Percentiles rank a stretch among this genome's conserved stretches.
Evolutionary conservation across 202 grass and related monocot genomes (phyloP).

Genomic region (Bolboschoenoplectus hybrid): DNA sequence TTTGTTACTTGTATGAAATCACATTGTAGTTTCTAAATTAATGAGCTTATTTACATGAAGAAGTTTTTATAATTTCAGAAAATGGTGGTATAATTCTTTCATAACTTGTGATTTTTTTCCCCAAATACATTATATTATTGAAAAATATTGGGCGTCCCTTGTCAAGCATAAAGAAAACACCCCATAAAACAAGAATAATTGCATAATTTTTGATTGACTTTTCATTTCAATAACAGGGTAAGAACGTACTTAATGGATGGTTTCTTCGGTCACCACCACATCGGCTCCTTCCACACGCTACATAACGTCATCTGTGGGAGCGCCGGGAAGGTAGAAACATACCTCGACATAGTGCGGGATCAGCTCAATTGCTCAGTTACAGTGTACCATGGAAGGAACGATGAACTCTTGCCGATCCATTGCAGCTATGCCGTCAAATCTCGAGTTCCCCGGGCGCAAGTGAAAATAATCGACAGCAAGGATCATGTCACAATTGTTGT

Average conservation of each 20-base stretch:
- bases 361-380: constrained; percentile 74
- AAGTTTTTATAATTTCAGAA: background rate
- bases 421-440: constrained; percentile 80
- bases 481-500: constrained; percentile 97
- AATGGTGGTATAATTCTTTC: background rate
- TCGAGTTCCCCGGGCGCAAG: constrained; percentile 68
- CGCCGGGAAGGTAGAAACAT: constrained; percentile 73
- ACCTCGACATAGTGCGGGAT: constrained; percentile 71
- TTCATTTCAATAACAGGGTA: constrained; percentile 52
- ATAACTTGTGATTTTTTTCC: background rate
- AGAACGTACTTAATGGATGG: constrained; percentile 96
- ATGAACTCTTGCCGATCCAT: constrained; percentile 82
- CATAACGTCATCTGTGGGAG: constrained; percentile 98
- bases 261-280: constrained; percentile 97
- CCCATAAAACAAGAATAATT: background rate
- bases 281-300: constrained; percentile 86
- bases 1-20: too few species aligned
- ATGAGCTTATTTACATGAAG: too few species aligned
- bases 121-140: background rate
- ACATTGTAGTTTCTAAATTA: too few species aligned
- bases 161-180: background rate
- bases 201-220: background rate
- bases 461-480: constrained; percentile 68
- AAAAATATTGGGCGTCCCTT: too few species aligned
- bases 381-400: constrained; percentile 80